phyloP scores from a whole-genome alignment of 2,329 filamentous ascomycete species.

The Drechslera avenae region DNA sequence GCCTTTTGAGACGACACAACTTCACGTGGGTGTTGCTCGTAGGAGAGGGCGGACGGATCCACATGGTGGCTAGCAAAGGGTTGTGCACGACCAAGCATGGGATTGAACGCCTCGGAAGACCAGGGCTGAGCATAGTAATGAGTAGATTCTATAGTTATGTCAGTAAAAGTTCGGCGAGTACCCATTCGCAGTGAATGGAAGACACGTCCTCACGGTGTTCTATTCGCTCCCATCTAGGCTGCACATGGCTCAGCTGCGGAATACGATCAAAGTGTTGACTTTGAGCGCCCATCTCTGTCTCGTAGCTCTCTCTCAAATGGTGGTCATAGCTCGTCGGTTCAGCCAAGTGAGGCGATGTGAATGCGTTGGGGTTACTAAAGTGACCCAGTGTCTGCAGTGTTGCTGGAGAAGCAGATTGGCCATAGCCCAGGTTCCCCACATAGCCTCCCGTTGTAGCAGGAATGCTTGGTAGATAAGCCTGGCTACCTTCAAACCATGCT shows the following conservation, averaged over 20 bases:
- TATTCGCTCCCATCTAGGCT: neutral
- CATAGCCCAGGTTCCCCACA: neutral
- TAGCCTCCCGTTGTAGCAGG: neutral
- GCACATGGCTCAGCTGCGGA: neutral
- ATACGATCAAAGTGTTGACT: neutral
- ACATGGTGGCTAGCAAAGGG: neutral
- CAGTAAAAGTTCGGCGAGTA: neutral
- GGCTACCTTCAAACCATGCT: conserved; percentile 15
- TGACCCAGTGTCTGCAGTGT: neutral
- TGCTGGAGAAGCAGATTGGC: neutral
- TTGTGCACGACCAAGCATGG: neutral
- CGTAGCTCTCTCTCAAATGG: neutral
- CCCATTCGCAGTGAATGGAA: neutral
- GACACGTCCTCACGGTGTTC: neutral
- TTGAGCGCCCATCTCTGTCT: neutral
- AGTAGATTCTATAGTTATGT: neutral
- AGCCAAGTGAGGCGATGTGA: neutral
- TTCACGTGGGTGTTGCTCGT: conserved; percentile 1
- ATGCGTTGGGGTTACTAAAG: neutral
- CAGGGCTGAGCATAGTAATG: neutral
- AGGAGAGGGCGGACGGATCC: neutral
- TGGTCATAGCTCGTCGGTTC: neutral
- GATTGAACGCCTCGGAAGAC: neutral
- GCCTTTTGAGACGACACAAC: neutral
- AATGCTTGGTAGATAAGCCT: neutral